Percentiles rank a stretch among this genome's conserved stretches.
Conservation (phyloP, 2,329 filamentous ascomycete genomes). For the Exophiala calicioides region DNA sequence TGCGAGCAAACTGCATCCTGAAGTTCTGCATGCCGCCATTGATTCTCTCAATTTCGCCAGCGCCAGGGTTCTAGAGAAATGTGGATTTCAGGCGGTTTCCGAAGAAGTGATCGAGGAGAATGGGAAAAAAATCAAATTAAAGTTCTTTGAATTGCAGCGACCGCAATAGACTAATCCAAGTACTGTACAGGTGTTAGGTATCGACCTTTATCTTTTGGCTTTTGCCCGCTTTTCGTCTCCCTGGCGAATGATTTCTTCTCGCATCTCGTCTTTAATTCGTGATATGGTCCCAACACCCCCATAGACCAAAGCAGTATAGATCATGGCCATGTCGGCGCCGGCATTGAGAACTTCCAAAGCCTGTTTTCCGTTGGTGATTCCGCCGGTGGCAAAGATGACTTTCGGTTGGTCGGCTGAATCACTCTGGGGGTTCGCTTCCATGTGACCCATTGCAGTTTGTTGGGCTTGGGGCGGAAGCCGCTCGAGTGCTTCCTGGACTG, state of each 20-base stretch:
- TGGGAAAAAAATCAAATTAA: constrained; percentile 11
- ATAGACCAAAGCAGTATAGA: constrained; percentile 78
- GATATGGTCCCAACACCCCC: constrained; percentile 63
- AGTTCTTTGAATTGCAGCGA: constrained; percentile 7
- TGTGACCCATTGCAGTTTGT: constrained; percentile 19
- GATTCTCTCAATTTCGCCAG: constrained; percentile 20
- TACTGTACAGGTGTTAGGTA: too few species aligned
- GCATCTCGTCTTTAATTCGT: constrained; percentile 51
- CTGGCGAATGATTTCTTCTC: constrained; percentile 37
- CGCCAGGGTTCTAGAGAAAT: constrained; percentile 19
- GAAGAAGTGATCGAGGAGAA: constrained; percentile 15
- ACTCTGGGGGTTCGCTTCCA: constrained; percentile 10
- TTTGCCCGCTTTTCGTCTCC: constrained; percentile 11
- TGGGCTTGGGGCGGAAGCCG: constrained; percentile 20
- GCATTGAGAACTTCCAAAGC: constrained; percentile 80
- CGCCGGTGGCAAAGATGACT: constrained; percentile 89
- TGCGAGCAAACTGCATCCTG: neutral
- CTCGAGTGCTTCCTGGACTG: constrained; percentile 22
- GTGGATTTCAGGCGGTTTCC: constrained; percentile 12
- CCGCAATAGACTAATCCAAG: constrained; percentile 3
- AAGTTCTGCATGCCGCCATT: constrained; percentile 16
- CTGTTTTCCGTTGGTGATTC: constrained; percentile 85
- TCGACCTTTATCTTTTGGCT: constrained; percentile 4
- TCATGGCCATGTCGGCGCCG: constrained; percentile 85
- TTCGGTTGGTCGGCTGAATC: constrained; percentile 50